Evolutionary conservation across 352 stramenopile genomes (phyloP), one percentile per base, ranked within the genome.

Genomic region (Phytophthora melonis): DNA sequence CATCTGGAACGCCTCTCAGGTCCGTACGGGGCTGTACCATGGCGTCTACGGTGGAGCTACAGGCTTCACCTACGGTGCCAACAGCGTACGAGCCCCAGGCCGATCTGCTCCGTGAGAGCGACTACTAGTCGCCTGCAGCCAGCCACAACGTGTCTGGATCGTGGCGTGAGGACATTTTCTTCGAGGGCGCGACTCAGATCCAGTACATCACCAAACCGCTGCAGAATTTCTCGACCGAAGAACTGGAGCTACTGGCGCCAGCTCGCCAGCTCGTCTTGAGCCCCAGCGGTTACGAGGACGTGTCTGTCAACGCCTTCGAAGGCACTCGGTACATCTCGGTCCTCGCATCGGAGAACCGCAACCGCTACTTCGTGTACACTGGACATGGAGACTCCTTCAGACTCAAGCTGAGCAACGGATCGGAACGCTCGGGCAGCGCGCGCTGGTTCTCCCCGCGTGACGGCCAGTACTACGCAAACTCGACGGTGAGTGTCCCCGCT

Each of bases 271-370:
- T 75, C 5, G 56, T 70, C 1, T 18, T 47, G 2, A 75, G 62
- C 21, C 55, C 56, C 10, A 70, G 19, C 10, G 39, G 18, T 9
- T 25, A 65, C 55, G 39, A 11, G 10, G 62, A 65, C 16, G 25
- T 25, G 8, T 66, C 68, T 8, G 68, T 70, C 23, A 66, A 69
- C 19, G 41, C 68, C 4, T 75, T 25, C 61, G 61, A 66, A 34
- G 62, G 68, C 1, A 75, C 63, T 6, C 25, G 62, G n/a, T 75
- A 67, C 68, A 75, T 75, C n/a, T 75, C 68, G 3, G 68, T 75
- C 4, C 47, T 75, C 3, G 61, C 68, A 5, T 75, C 68, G 1
- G 13, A 43, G 25, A 39, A 16, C 6, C 60, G 60, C 59, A 54
- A 74, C 25, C 61, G 32, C 13, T 71, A 61, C 55, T 66, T 61